Base-by-base conservation (phyloP, 1,284 basidiomycete genomes). In the Moesziomyces globuligerus region DNA sequence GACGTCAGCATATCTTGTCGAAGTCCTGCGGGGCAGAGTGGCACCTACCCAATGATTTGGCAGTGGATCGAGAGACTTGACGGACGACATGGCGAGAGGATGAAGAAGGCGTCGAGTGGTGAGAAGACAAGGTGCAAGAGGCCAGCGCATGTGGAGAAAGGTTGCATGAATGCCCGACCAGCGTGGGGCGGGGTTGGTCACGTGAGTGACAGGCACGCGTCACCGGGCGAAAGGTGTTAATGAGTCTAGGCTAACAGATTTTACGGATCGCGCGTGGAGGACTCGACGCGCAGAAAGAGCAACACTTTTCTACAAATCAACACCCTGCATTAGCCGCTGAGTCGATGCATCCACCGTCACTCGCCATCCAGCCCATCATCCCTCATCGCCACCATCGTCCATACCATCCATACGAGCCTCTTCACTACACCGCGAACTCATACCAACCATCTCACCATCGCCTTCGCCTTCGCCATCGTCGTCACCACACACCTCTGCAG, bases 21-120 rank as follows among this genome's bases (percentile, higher is more conserved):
- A 24, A 20, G 9, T 21, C 11, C 17, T 28, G 11, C 3, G 25
- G 13, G 40, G 32, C 7, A 21, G 26, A 8, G 18, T 20, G n/a
- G 28, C 1, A n/a, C 67, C 39, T 37, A 70, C 67, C 67, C 68
- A 72, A 54, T 66, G 68, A 32, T 62, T 41, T 11, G 68, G 68
- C 11, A 72, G 42, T 4, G 68, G 49, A 29, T 72, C 62, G 7
- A 50, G 34, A 0, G 37, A n/a, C 20, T 49, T 3, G 28, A 7
- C 8, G 49, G 18, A n/a, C 10, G 51, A 39, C 45, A 46, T 58
- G 37, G 17, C 20, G 29, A 4, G 29, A 6, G 13, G 29, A 15
- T 2, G 29, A 5, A 15, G 15, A 5, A 4, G 26, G 24, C 32
- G 18, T 37, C 8, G 11, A 6, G 34, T 24, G 32, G 23, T 42